Base-by-base conservation (phyloP, 1,284 basidiomycete genomes). In the Irpex sp. region DNA sequence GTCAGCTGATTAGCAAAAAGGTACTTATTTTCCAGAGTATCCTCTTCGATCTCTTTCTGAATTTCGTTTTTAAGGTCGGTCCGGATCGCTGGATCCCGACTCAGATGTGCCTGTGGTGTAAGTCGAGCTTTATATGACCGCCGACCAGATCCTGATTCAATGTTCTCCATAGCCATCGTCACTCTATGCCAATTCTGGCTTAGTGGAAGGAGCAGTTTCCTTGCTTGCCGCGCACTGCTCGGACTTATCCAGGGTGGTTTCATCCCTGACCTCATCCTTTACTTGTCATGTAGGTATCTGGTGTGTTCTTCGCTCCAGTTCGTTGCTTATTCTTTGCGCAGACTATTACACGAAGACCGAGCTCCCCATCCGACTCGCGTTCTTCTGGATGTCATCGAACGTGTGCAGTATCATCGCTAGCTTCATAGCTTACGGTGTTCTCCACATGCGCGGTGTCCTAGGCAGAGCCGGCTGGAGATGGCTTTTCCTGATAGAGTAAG, bases 41-140 rank as follows among this genome's bases (percentile, higher is more conserved):
- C 37, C 6, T 33, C 21, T 17, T 17, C 11, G 13, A 54, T 19
- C 31, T 35, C 21, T 15, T 17, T 35, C 57, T 15, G 4, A 19
- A 4, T 26, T 26, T 26, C 5, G 35, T 3, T 35, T n/a, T 37
- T 36, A 75, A 82, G 35, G 79, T 87, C 53, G 86, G 87, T 1
- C 84, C 86, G 2, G 87, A 89, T 71, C 79, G 82, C 43, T 89
- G 86, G 86, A 85, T 89, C 66, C 87, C 88, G 2, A 81, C 76
- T 5, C 86, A 88, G 71, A 83, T 82, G 69, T 68, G 70, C 65
- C 17, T 69, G 31, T 57, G 67, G 39, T 57, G 65, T 66, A 58
- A 50, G 65, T 66, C 7, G 11, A 46, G n/a, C 17, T 43, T 31
- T 47, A 2, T 17, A 4, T 49, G 13, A 13, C 47, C 59, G 4